Percentiles rank a stretch among this genome's conserved stretches.
Conservation (phyloP, 148 eudicot species). For the Polygonum maritimum region DNA sequence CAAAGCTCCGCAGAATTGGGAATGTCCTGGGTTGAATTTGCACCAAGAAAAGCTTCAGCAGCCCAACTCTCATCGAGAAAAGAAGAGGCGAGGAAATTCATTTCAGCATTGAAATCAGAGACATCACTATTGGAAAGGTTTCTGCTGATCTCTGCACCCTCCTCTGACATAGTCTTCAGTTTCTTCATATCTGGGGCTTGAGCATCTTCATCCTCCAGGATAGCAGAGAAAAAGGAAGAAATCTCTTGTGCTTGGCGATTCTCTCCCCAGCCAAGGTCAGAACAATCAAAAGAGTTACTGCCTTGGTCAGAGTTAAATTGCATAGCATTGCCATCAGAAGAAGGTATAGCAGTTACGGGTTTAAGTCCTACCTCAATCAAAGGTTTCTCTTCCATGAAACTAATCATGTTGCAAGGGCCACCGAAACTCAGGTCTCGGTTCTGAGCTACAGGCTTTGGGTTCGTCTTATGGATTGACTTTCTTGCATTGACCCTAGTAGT, state of each 20-base stretch:
- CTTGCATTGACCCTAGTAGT: neutral
- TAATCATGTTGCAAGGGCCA: neutral
- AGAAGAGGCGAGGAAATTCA: neutral
- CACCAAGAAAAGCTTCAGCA: constrained; percentile 2
- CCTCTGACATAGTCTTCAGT: neutral
- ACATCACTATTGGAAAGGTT: neutral
- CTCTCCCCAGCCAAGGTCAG: constrained; percentile 13
- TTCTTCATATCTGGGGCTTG: neutral
- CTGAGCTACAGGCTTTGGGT: neutral
- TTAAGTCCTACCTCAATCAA: neutral
- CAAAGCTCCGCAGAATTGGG: neutral
- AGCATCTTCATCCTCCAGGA: neutral
- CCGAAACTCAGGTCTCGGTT: neutral
- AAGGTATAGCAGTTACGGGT: no score
- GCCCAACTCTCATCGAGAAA: constrained; percentile 9
- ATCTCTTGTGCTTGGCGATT: constrained; percentile 3
- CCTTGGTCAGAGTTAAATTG: neutral
- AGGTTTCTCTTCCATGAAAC: constrained; percentile 6
- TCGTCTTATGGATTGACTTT: neutral
- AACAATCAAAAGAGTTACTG: constrained; percentile 7
- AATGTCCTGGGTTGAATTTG: neutral
- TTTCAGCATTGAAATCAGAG: constrained; percentile 6
- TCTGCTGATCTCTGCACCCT: neutral
- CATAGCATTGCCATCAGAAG: neutral
- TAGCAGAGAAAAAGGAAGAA: constrained; percentile 6